Percentiles rank a stretch among this genome's conserved stretches.
phyloP scores from a whole-genome alignment of 1,139 yeast genomes.

The Yarrowia galli region DNA sequence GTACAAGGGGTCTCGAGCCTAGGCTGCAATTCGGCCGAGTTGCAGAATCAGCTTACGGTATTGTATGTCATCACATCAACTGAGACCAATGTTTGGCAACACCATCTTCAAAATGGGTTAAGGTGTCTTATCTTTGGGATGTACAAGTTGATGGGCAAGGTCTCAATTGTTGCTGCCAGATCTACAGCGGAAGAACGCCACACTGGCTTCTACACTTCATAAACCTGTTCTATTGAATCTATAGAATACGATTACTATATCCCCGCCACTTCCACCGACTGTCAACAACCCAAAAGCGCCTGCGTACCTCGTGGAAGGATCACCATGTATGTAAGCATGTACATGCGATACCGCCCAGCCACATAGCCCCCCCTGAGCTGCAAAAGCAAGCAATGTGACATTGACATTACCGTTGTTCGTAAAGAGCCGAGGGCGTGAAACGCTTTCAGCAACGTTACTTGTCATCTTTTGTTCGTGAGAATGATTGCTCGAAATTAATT shows the following conservation, averaged over 20 bases:
- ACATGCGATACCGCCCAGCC: not conserved
- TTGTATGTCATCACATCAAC: not conserved
- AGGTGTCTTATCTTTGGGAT: no score
- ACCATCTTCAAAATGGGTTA: no score
- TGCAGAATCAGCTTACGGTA: not conserved
- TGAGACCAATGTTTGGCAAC: constrained; percentile 14
- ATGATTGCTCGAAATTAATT: not conserved
- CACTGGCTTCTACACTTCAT: not conserved
- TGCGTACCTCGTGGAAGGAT: not conserved
- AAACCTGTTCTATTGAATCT: not conserved
- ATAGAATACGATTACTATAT: no score
- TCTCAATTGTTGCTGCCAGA: no score
- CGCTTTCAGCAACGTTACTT: not conserved
- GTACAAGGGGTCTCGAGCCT: not conserved
- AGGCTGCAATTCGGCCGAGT: not conserved
- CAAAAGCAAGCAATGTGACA: constrained; percentile 10
- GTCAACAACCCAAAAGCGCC: not conserved
- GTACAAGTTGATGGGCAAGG: no score
- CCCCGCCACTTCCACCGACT: not conserved
- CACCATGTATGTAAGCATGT: not conserved
- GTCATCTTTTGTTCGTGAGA: not conserved
- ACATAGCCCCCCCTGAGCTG: not conserved
- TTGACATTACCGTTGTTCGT: not conserved
- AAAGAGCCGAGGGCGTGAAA: not conserved
- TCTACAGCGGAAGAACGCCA: not conserved